A percentile compares a stretch with the other conserved stretches of the same genome.
These are phyloP conservation scores for Candida sp. DNA, from an alignment of 1,139 yeast genomes.

Conservation along the genomic window DNA sequence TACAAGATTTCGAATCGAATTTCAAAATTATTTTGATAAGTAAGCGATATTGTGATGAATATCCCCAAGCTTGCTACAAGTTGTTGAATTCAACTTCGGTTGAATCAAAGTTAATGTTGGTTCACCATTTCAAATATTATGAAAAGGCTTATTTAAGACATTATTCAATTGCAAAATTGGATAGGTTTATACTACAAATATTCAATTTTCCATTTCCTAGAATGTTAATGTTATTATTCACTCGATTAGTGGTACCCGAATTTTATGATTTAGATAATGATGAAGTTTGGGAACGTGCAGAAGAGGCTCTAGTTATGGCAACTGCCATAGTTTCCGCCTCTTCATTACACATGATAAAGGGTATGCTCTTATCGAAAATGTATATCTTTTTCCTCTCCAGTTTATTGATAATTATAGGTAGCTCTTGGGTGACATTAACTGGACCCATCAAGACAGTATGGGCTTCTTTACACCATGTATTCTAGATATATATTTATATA, in stretches of 20 bases:
- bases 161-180: constrained; percentile 11
- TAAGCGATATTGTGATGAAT: constrained; percentile 13
- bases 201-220: constrained; percentile 5
- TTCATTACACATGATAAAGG: constrained; percentile 13
- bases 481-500: neutral
- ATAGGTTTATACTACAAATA: constrained; percentile 7
- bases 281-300: constrained; percentile 7
- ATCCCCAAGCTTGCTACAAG: constrained; percentile 12
- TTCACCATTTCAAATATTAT: constrained; percentile 11
- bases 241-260: neutral
- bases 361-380: constrained; percentile 16
- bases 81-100: constrained; percentile 10
- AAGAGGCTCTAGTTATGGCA: constrained; percentile 12
- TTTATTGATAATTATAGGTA: constrained; percentile 8
- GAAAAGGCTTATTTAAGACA: constrained; percentile 17
- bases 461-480: neutral
- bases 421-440: constrained; percentile 12
- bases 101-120: constrained; percentile 6
- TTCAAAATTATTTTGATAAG: constrained; percentile 13
- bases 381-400: constrained; percentile 17
- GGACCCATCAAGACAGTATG: constrained; percentile 5
- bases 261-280: constrained; percentile 2
- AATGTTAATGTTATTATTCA: neutral
- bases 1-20: constrained; percentile 10
- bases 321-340: constrained; percentile 15